These are phyloP conservation scores for Prunus mira DNA, from an alignment of 306 rosid species.

Conservation along the genomic window DNA sequence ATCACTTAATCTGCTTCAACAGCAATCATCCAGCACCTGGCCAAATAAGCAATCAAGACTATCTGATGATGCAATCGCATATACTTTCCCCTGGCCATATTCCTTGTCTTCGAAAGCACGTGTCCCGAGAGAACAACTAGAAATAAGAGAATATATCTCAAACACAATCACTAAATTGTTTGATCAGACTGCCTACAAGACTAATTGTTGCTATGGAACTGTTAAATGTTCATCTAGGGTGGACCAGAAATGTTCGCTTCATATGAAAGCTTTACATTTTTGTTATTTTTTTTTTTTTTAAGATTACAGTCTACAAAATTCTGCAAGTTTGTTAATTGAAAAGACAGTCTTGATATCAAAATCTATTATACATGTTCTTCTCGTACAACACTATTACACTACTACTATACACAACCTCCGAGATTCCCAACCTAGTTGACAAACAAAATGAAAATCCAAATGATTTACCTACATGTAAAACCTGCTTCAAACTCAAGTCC, in stretches of 20 bases:
- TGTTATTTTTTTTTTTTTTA: neutral
- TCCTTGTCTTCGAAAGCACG: neutral
- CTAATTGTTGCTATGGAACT: neutral
- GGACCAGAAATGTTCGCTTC: constrained; percentile 1
- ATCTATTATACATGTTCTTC: constrained; percentile 28
- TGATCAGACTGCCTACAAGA: neutral
- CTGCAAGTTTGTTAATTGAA: neutral
- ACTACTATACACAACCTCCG: constrained; percentile 44
- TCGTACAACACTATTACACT: constrained; percentile 28
- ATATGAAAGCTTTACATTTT: neutral
- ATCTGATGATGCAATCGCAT: neutral
- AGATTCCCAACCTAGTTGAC: constrained; percentile 33
- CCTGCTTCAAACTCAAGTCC: constrained; percentile 21
- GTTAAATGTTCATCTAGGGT: neutral
- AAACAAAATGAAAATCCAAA: constrained; percentile 25
- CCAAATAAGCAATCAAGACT: neutral
- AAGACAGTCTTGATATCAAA: constrained; percentile 30
- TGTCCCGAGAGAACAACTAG: neutral
- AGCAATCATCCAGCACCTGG: neutral
- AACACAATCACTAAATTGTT: neutral
- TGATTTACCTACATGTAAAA: constrained; percentile 31
- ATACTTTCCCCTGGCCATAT: neutral
- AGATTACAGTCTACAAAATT: neutral
- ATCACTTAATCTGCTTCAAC: neutral
- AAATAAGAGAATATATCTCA: neutral